Evolutionary conservation across 768 basidiomycete genomes (phyloP).

Genomic region (Amylocystis lapponica): DNA sequence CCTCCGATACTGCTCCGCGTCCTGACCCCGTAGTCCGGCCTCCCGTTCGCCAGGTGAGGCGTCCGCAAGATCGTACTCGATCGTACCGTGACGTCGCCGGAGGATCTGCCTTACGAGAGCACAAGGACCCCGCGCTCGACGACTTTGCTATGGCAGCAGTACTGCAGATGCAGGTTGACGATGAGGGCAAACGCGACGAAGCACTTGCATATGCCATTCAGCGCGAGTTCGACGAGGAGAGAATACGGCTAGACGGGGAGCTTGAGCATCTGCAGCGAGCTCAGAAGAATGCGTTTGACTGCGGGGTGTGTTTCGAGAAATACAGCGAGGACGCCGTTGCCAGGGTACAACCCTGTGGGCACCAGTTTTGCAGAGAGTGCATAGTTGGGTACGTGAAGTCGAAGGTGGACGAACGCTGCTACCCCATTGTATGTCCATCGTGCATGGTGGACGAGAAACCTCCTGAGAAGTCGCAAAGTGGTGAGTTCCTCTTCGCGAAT

Average conservation of each 20-base stretch:
- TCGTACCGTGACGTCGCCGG: too few species aligned
- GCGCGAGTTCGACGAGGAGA: not conserved
- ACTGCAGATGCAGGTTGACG: not conserved
- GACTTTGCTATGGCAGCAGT: not conserved
- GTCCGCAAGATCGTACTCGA: too few species aligned
- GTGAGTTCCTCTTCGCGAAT: conserved; percentile 19
- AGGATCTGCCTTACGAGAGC: not conserved
- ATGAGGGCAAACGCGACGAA: not conserved
- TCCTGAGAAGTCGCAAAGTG: conserved; percentile 20
- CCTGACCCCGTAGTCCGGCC: too few species aligned
- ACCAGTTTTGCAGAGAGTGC: conserved; percentile 52
- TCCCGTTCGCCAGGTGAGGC: too few species aligned
- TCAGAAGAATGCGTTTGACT: conserved; percentile 39
- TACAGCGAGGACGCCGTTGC: conserved; percentile 37
- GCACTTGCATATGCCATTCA: not conserved
- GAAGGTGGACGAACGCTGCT: conserved; percentile 47
- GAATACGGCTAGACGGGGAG: conserved; percentile 37
- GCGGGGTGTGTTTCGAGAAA: conserved; percentile 52
- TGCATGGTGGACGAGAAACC: conserved; percentile 33
- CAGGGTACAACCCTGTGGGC: conserved; percentile 39
- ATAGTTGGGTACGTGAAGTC: conserved; percentile 35
- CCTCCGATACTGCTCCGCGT: too few species aligned
- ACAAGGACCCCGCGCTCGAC: not conserved
- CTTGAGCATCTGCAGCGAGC: conserved; percentile 29
- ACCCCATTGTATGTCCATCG: conserved; percentile 57